Conservation (phyloP, 192 early-diverging fungal genomes). For the Coemansia sp. region DNA sequence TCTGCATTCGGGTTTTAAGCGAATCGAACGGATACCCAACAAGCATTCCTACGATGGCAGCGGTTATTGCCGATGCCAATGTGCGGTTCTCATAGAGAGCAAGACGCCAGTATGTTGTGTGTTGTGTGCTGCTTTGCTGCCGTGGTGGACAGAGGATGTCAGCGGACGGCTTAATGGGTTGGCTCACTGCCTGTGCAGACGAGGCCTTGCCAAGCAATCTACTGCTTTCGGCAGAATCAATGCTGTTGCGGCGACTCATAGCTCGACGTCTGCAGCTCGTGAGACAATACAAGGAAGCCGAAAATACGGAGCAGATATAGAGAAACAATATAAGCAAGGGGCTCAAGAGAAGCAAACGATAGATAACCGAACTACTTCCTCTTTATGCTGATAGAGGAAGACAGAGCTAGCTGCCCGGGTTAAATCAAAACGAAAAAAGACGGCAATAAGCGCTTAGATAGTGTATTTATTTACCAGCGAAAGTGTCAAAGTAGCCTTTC, state of each 20-base stretch:
- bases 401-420: background rate
- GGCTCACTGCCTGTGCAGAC: background rate
- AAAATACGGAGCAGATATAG: background rate
- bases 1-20: slow-evolving; percentile 97
- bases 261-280: background rate
- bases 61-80: slow-evolving; percentile 67
- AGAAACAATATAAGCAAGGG: slow-evolving; percentile 2
- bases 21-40: slow-evolving; percentile 89
- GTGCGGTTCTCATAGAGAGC: slow-evolving; percentile 60
- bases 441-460: too few relatives aligned
- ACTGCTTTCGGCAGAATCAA: background rate
- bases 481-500: background rate
- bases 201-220: background rate
- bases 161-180: background rate
- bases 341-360: too few relatives aligned
- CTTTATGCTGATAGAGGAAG: too few relatives aligned
- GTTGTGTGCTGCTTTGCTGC: background rate
- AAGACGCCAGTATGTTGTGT: slow-evolving; percentile 27
- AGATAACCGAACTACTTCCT: too few relatives aligned
- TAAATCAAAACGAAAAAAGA: too few relatives aligned
- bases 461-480: background rate
- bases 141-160: background rate
- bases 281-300: background rate
- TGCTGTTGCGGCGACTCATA: slow-evolving; percentile 9
- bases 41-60: slow-evolving; percentile 66